Conservation (phyloP, 1,284 basidiomycete species). For the Apiotrichum montevideense region DNA sequence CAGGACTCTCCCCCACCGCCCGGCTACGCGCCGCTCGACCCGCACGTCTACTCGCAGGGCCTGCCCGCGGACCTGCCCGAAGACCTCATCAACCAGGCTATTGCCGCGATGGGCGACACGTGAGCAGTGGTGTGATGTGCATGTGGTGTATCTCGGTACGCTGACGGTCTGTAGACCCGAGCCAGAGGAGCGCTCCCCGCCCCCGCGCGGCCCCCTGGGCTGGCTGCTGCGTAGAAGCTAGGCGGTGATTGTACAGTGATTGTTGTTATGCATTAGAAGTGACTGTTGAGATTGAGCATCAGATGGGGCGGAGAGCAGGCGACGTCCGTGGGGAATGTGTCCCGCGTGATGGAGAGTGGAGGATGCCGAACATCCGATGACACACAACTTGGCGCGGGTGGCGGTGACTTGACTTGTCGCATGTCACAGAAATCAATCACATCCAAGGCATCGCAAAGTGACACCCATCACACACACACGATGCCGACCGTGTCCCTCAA, state of each 20-base stretch:
- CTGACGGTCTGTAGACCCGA: background rate
- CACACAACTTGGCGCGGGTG: no score
- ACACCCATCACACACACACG: background rate
- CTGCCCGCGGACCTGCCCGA: constrained; percentile 47
- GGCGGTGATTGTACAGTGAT: background rate
- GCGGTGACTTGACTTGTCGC: no score
- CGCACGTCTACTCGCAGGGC: constrained; percentile 44
- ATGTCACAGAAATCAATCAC: no score
- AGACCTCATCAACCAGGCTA: constrained; percentile 45
- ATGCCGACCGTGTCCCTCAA: constrained; percentile 2
- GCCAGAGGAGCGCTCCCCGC: background rate
- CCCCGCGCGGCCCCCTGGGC: background rate
- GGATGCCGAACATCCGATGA: no score
- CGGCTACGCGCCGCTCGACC: constrained; percentile 47
- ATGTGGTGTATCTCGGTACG: background rate
- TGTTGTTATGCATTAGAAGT: constrained; percentile 6
- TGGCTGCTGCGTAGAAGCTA: background rate
- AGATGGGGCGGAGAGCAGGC: background rate
- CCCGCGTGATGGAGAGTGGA: no score
- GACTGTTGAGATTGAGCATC: background rate
- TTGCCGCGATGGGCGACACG: constrained; percentile 39
- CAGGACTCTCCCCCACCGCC: constrained; percentile 37
- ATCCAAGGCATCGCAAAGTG: no score
- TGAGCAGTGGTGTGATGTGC: constrained; percentile 4
- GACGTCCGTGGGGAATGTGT: no score